These are phyloP conservation scores for Chrysoporthe puriensis DNA, from an alignment of 2,329 filamentous ascomycete species.

Conservation along the genomic window DNA sequence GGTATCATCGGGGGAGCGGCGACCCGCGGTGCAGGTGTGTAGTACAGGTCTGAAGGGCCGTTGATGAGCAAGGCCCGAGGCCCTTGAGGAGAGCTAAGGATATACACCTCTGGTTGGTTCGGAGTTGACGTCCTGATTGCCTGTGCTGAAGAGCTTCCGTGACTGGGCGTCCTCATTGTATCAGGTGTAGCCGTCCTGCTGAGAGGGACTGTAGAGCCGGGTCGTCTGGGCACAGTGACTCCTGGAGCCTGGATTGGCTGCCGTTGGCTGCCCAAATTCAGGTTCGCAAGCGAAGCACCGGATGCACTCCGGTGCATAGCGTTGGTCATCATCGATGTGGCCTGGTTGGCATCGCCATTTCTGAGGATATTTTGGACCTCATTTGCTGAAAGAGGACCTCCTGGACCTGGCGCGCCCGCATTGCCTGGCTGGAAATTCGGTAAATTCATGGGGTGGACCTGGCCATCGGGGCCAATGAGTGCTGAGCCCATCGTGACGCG, in stretches of 20 bases:
- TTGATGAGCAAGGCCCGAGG: constrained; percentile 62
- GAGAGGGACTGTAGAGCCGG: constrained; percentile 42
- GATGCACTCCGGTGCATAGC: constrained; percentile 58
- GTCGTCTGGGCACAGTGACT: constrained; percentile 45
- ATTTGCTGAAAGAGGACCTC: constrained; percentile 42
- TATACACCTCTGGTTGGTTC: constrained; percentile 57
- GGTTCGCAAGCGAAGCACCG: constrained; percentile 46
- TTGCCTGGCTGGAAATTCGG: constrained; percentile 29
- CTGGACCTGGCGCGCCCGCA: constrained; percentile 31
- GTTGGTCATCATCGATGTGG: constrained; percentile 47
- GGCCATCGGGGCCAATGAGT: constrained; percentile 28
- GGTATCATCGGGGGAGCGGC: not conserved
- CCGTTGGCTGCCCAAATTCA: constrained; percentile 40
- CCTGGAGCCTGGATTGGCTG: constrained; percentile 42
- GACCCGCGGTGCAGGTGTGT: constrained; percentile 38
- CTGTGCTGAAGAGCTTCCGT: constrained; percentile 34
- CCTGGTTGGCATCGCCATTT: constrained; percentile 49
- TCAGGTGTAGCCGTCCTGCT: constrained; percentile 56
- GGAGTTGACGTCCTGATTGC: constrained; percentile 31
- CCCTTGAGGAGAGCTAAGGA: constrained; percentile 63
- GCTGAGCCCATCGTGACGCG: constrained; percentile 56
- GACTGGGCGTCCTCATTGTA: constrained; percentile 40
- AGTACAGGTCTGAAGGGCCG: constrained; percentile 54
- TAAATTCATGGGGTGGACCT: constrained; percentile 32
- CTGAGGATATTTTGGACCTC: constrained; percentile 53